These are phyloP conservation scores for Aureobasidium pullulans DNA, from an alignment of 2,329 filamentous ascomycete species.

Conservation along the genomic window DNA sequence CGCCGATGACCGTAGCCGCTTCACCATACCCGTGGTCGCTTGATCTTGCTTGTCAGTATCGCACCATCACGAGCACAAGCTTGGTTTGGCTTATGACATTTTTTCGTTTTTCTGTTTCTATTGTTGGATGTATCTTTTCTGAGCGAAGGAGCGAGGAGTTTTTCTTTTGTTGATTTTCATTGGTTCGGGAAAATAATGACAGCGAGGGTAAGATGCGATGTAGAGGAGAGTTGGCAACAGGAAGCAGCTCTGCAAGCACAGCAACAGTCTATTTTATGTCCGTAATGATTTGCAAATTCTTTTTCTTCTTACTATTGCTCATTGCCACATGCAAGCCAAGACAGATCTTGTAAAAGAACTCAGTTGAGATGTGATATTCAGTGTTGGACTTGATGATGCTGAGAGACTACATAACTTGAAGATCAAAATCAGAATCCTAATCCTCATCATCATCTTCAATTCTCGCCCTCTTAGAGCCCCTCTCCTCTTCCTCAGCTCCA, in stretches of 20 bases:
- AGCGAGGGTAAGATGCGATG: neutral
- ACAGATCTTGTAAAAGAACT: no score
- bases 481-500: conserved; percentile 51
- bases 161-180: neutral
- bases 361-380: neutral
- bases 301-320: neutral
- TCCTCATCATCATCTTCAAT: conserved; percentile 51
- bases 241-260: neutral
- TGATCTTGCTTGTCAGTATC: neutral
- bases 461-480: conserved; percentile 61
- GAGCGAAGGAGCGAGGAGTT: conserved; percentile 6
- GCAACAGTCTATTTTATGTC: neutral
- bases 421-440: neutral
- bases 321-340: no score
- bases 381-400: neutral
- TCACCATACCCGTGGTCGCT: conserved; percentile 22
- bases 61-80: no score
- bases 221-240: no score
- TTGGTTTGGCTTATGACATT: neutral
- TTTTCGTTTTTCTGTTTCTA: neutral
- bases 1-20: conserved; percentile 69
- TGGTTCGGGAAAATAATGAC: neutral
- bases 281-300: neutral
- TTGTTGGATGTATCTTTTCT: neutral
- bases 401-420: neutral